phyloP scores from a whole-genome alignment of 768 basidiomycete species.

The Leccinum olivaceopallidum region DNA sequence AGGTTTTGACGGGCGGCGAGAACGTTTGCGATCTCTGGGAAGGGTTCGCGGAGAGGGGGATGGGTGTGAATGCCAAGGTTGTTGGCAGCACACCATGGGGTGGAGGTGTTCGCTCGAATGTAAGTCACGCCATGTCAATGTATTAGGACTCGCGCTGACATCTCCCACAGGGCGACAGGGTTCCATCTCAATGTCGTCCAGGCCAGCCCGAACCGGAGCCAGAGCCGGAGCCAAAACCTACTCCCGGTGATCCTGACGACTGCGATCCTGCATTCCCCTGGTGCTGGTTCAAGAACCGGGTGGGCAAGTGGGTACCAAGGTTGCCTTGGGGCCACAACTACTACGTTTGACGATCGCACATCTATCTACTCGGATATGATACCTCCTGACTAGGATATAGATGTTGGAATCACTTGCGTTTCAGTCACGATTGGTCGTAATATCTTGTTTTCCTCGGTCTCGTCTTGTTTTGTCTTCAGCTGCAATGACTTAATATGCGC shows the following conservation, averaged over 20 bases:
- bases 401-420: conserved; percentile 4
- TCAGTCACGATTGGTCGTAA: conserved; percentile 3
- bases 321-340: conserved; percentile 27
- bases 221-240: conserved; percentile 29
- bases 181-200: conserved; percentile 42
- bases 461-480: conserved; percentile 13
- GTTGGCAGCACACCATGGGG: conserved; percentile 88
- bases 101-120: conserved; percentile 80
- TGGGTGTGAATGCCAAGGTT: conserved; percentile 29
- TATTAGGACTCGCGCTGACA: neutral
- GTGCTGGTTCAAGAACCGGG: conserved; percentile 26
- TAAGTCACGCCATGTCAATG: conserved; percentile 23
- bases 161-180: conserved; percentile 36
- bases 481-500: conserved; percentile 11
- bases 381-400: conserved; percentile 13
- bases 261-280: conserved; percentile 21
- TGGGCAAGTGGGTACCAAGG: conserved; percentile 24
- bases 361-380: conserved; percentile 17
- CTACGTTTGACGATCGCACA: conserved; percentile 11
- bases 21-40: conserved; percentile 88
- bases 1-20: conserved; percentile 88
- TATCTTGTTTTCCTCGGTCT: neutral
- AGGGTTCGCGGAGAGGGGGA: conserved; percentile 79
- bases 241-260: conserved; percentile 37
- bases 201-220: conserved; percentile 22